Conservation (phyloP, 2,329 filamentous ascomycete genomes). For the Fusarium ramigenum region DNA sequence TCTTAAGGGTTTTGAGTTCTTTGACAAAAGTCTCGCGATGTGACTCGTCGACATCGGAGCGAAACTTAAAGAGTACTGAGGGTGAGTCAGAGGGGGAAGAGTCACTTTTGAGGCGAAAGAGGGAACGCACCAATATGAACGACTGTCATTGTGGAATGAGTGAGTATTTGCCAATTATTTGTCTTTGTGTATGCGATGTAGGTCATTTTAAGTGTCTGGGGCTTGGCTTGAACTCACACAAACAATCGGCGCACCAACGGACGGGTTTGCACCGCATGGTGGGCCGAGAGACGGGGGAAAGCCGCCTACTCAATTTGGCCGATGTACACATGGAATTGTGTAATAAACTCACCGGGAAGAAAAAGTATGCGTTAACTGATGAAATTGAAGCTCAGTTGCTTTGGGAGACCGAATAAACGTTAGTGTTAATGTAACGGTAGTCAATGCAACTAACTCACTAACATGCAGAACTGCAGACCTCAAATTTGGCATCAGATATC, state of each 20-base stretch:
- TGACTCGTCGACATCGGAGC: constrained; percentile 50
- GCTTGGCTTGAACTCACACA: neutral
- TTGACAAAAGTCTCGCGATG: constrained; percentile 56
- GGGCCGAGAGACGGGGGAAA: neutral
- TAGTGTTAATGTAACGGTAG: neutral
- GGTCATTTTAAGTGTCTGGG: neutral
- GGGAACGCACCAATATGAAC: constrained; percentile 47
- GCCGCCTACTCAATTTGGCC: neutral
- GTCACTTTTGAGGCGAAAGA: neutral
- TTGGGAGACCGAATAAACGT: neutral
- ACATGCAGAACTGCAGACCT: neutral
- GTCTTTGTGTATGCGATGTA: neutral
- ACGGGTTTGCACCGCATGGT: neutral
- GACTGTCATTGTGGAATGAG: constrained; percentile 43
- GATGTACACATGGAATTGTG: neutral
- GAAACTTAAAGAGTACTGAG: constrained; percentile 61
- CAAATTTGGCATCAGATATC: neutral
- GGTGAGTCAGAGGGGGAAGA: neutral
- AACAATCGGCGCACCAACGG: neutral
- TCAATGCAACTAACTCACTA: neutral
- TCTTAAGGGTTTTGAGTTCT: constrained; percentile 60
- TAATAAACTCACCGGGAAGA: too few relatives aligned
- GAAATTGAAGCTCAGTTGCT: neutral
- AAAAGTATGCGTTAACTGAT: neutral
- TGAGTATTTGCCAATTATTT: neutral